Conservation (phyloP, 768 basidiomycete genomes). For the Rhizopogon vesiculosus region DNA sequence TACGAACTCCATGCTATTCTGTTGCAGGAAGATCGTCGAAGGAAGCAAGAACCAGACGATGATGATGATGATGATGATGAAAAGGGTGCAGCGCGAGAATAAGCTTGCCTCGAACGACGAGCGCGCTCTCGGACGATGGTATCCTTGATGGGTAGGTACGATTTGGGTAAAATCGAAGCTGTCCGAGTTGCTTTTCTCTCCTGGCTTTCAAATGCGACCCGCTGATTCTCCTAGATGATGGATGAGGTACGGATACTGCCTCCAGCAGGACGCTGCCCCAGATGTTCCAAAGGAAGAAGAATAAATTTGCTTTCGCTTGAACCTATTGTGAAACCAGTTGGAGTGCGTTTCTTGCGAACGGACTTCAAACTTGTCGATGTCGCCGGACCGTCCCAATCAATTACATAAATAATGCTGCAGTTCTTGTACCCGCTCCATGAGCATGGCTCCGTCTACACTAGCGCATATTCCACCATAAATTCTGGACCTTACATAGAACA, state of each 20-base stretch:
- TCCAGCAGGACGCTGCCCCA: slow-evolving; percentile 41
- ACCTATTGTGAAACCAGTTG: slow-evolving; percentile 31
- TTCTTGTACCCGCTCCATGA: slow-evolving; percentile 87
- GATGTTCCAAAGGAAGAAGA: slow-evolving; percentile 43
- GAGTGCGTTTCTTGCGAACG: slow-evolving; percentile 36
- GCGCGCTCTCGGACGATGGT: slow-evolving; percentile 94
- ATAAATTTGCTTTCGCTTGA: slow-evolving; percentile 53
- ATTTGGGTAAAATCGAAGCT: slow-evolving; percentile 76
- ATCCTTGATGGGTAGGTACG: slow-evolving; percentile 96
- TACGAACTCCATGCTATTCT: too few relatives aligned
- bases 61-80: too few relatives aligned
- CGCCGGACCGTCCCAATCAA: slow-evolving; percentile 66
- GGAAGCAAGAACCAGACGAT: too few relatives aligned
- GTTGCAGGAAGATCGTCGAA: too few relatives aligned
- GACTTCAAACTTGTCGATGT: slow-evolving; percentile 84
- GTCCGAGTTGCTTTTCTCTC: slow-evolving; percentile 57
- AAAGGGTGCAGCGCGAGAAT: slow-evolving; percentile 14
- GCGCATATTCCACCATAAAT: background rate
- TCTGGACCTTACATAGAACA: slow-evolving; percentile 67
- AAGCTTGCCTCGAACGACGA: slow-evolving; percentile 77
- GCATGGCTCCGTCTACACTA: slow-evolving; percentile 71
- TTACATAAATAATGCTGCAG: slow-evolving; percentile 82
- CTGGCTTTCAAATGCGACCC: slow-evolving; percentile 43
- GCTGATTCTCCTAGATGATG: slow-evolving; percentile 42
- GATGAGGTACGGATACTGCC: slow-evolving; percentile 44